These are phyloP conservation scores for Rhododendron williamsianum DNA, from an alignment of 148 eudicot species.

Conservation along the genomic window DNA sequence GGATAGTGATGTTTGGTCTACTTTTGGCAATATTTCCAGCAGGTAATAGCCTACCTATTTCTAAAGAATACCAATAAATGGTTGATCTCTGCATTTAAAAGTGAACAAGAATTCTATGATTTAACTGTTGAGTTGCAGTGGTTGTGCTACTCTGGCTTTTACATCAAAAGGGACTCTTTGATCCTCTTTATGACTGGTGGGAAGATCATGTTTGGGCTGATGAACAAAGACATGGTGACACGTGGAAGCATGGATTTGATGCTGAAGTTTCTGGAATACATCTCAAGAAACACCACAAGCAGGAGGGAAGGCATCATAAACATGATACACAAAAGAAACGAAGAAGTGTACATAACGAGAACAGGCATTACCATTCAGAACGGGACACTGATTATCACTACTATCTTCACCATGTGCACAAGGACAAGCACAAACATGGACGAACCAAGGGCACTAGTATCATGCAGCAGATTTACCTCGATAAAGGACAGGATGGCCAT, in stretches of 20 bases:
- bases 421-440: conserved; percentile 60
- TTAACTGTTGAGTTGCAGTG: conserved; percentile 35
- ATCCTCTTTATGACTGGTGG: conserved; percentile 95
- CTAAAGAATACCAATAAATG: not conserved
- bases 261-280: conserved; percentile 21
- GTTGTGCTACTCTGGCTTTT: conserved; percentile 81
- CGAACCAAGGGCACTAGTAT: conserved; percentile 28
- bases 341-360: conserved; percentile 25
- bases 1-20: conserved; percentile 73
- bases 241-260: conserved; percentile 24
- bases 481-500: conserved; percentile 23
- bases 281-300: conserved; percentile 31
- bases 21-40: conserved; percentile 77
- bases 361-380: conserved; percentile 33
- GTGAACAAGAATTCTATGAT: not conserved
- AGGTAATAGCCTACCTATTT: conserved; percentile 33
- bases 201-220: conserved; percentile 56
- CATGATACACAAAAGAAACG: conserved; percentile 37
- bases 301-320: conserved; percentile 27
- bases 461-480: conserved; percentile 23
- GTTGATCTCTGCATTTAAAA: not conserved
- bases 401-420: conserved; percentile 66
- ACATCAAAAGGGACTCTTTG: conserved; percentile 90
- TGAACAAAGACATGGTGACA: conserved; percentile 15
- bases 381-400: conserved; percentile 38